Base-by-base conservation (phyloP, 345 rosid species). In the Citrus medica region DNA sequence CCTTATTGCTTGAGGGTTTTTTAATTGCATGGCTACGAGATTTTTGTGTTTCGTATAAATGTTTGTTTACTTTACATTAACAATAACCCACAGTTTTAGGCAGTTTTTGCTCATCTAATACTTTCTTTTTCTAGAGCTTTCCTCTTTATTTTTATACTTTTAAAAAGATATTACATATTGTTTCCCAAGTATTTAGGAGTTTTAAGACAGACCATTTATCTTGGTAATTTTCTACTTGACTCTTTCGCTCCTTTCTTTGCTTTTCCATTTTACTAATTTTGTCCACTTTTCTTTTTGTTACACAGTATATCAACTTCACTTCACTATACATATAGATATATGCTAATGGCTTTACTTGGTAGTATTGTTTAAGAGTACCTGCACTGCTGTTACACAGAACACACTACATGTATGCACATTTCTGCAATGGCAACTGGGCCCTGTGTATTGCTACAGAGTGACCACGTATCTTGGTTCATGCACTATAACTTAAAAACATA, bases 71-170 rank as follows among this genome's bases (percentile, higher is more conserved):
- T 53, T 53, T 17, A 17, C 58, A 73, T 37, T 30, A 72, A 74
- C 80, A 83, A 46, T 65, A 79, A 76, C 71, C 83, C 84, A 69
- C 65, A 9, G 24, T 79, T 80, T 46, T 78, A 75, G 81, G 78
- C 82, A 55, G 28, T 22, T 51, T 80, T 59, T 19, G 0, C 53
- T 82, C 77, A 66, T 67, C 62, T 24, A 35, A 32, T 35, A 19
- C 33, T 5, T 65, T 37, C 66, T 46, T 14, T 60, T 60, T 46
- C 51, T 17, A 24, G 58, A 24, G 55, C 6, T 42, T 73, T 59
- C 60, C 53, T 59, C 76, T 65, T 17, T 40, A 60, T 35, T 60
- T 67, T 73, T 59, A 17, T 12, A 12, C 8, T 30, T 33, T 35
- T 17, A 2, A 16, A 2, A 63, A 12, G 6, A 38, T 2, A 1